phyloP scores from a whole-genome alignment of 2,329 filamentous ascomycete genomes.

The Paecilomyces sp. region DNA sequence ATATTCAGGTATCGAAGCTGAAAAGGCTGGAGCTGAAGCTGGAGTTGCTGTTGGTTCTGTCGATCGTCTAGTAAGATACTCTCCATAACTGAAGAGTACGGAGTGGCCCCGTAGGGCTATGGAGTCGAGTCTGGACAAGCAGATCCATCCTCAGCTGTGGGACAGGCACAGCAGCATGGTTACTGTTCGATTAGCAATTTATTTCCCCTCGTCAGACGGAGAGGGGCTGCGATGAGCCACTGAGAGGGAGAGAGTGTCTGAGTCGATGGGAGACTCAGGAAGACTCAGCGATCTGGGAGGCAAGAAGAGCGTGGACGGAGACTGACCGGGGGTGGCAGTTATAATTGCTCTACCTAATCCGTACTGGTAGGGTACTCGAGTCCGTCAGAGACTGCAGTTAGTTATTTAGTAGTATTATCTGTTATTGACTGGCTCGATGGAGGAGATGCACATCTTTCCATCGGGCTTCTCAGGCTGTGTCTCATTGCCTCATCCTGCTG shows the following conservation, averaged over 20 bases:
- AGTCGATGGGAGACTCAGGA: background rate
- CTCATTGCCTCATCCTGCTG: background rate
- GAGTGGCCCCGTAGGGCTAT: background rate
- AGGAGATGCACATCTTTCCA: background rate
- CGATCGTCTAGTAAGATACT: background rate
- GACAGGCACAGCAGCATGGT: background rate
- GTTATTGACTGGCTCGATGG: too few species aligned
- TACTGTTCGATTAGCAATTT: background rate
- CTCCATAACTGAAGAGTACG: too few species aligned
- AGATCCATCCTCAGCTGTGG: background rate
- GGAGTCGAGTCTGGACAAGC: background rate
- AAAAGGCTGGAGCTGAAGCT: background rate
- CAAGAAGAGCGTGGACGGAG: background rate
- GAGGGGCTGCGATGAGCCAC: background rate
- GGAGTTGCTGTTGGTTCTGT: background rate
- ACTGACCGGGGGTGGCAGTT: background rate
- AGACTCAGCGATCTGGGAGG: background rate
- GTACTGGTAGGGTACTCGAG: too few species aligned
- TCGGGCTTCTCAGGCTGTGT: background rate
- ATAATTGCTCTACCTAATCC: too few species aligned
- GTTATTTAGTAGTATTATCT: background rate
- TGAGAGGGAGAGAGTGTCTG: too few species aligned
- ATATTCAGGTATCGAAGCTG: background rate
- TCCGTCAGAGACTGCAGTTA: too few species aligned
- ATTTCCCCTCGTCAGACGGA: background rate